phyloP scores from a whole-genome alignment of 345 rosid genomes.

The Arabis alpina region DNA sequence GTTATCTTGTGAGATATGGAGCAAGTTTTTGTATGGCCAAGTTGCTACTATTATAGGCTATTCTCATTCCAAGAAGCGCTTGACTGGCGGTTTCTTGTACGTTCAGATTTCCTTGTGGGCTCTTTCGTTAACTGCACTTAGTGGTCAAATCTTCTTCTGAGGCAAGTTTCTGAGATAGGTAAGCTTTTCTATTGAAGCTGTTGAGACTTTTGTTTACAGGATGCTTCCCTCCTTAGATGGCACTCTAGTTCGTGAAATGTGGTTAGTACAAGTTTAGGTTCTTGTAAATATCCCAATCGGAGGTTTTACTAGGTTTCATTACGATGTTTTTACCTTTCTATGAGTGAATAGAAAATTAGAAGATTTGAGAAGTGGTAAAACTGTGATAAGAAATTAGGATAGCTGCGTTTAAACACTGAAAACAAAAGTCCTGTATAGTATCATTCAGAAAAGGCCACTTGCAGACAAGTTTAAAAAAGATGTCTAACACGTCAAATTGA shows the following conservation, averaged over 20 bases:
- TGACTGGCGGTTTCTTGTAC: conserved; percentile 84
- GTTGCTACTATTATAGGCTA: conserved; percentile 61
- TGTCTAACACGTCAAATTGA: conserved; percentile 45
- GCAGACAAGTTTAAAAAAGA: conserved; percentile 39
- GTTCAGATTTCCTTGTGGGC: conserved; percentile 80
- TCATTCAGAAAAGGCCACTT: conserved; percentile 22
- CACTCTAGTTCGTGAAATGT: conserved; percentile 4
- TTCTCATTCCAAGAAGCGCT: conserved; percentile 89
- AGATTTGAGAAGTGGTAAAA: conserved; percentile 3
- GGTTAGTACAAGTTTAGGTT: not conserved
- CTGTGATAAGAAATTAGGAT: not conserved
- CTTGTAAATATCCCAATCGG: conserved; percentile 5
- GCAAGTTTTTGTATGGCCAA: conserved; percentile 64
- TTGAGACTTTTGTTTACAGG: conserved; percentile 41
- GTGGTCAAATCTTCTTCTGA: conserved; percentile 50
- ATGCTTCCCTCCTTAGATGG: conserved; percentile 16
- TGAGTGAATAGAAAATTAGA: not conserved
- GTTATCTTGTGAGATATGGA: conserved; percentile 66
- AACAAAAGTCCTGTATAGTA: conserved; percentile 5
- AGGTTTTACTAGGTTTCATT: not conserved
- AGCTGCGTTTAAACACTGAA: not conserved
- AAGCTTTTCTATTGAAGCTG: conserved; percentile 47
- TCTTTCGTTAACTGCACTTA: conserved; percentile 95
- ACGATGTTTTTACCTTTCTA: not conserved
- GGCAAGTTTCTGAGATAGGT: conserved; percentile 65